phyloP scores from a whole-genome alignment of 2,329 filamentous ascomycete genomes.

The Cryphonectria radicalis region DNA sequence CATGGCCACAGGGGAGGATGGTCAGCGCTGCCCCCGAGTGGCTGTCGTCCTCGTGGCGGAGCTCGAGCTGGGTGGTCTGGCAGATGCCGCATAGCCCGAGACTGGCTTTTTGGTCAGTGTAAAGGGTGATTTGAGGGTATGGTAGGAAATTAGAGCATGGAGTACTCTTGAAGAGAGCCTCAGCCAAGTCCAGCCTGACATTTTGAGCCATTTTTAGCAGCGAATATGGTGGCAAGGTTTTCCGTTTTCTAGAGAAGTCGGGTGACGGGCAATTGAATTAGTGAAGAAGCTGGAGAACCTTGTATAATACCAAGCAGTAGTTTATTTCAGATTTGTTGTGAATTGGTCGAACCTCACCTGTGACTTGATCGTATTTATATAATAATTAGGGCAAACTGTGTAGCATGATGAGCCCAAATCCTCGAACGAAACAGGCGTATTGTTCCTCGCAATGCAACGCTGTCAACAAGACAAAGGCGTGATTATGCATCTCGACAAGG shows the following conservation, averaged over 20 bases:
- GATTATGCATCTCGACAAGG: background rate
- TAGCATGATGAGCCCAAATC: background rate
- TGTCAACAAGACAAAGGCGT: background rate
- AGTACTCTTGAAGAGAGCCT: conserved; percentile 17
- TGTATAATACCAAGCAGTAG: background rate
- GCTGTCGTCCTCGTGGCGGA: background rate
- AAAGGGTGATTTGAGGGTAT: conserved; percentile 19
- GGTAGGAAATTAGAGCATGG: conserved; percentile 21
- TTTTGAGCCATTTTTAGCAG: background rate
- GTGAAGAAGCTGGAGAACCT: background rate
- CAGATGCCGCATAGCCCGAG: conserved; percentile 21
- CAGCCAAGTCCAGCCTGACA: background rate
- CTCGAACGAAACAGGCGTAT: background rate
- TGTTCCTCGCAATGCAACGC: background rate
- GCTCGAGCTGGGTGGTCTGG: conserved; percentile 12
- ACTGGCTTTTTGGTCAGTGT: background rate
- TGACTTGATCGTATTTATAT: background rate
- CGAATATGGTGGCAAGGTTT: background rate
- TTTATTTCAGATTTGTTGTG: background rate
- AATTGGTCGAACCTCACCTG: background rate
- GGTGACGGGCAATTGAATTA: background rate
- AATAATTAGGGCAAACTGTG: background rate
- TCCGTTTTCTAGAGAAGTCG: no score
- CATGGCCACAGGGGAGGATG: conserved; percentile 23
- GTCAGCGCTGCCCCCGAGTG: background rate